These are phyloP conservation scores for Pseudogymnoascus destructans DNA, from an alignment of 2,329 filamentous ascomycete genomes.

Conservation along the genomic window DNA sequence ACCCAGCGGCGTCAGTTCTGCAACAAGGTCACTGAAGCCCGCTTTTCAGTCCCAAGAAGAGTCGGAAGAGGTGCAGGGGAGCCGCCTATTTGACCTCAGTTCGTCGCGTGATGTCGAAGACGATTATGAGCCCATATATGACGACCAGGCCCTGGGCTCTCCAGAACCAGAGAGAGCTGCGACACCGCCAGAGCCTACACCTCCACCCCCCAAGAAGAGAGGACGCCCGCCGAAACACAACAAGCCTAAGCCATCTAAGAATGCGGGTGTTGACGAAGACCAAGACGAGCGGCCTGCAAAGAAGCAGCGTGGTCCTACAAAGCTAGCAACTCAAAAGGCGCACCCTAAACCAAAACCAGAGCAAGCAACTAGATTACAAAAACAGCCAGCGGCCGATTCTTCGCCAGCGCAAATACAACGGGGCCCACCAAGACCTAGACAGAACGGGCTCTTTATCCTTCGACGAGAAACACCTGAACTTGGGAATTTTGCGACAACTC, in stretches of 20 bases:
- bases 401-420: slow-evolving; percentile 20
- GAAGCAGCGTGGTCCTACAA: slow-evolving; percentile 15
- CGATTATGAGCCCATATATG: background rate
- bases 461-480: slow-evolving; percentile 34
- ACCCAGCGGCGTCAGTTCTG: background rate
- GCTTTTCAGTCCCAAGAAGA: slow-evolving; percentile 1
- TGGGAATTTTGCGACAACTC: slow-evolving; percentile 39
- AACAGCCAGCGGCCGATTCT: slow-evolving; percentile 10
- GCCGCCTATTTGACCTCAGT: slow-evolving; percentile 1
- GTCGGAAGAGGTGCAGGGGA: background rate
- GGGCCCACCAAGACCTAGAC: slow-evolving; percentile 30
- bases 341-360: slow-evolving; percentile 10
- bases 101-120: background rate
- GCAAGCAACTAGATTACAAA: slow-evolving; percentile 10
- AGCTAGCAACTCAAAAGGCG: background rate
- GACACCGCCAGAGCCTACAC: slow-evolving; percentile 13
- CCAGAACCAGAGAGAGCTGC: background rate
- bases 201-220: slow-evolving; percentile 17
- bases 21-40: background rate
- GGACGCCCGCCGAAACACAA: slow-evolving; percentile 14
- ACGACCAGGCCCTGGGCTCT: background rate
- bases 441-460: slow-evolving; percentile 36
- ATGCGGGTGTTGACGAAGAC: slow-evolving; percentile 25
- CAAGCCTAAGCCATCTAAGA: slow-evolving; percentile 8
- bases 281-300: slow-evolving; percentile 28